Conservation (phyloP, 2,329 filamentous ascomycete species). For the Sclerotinia spermophila region DNA sequence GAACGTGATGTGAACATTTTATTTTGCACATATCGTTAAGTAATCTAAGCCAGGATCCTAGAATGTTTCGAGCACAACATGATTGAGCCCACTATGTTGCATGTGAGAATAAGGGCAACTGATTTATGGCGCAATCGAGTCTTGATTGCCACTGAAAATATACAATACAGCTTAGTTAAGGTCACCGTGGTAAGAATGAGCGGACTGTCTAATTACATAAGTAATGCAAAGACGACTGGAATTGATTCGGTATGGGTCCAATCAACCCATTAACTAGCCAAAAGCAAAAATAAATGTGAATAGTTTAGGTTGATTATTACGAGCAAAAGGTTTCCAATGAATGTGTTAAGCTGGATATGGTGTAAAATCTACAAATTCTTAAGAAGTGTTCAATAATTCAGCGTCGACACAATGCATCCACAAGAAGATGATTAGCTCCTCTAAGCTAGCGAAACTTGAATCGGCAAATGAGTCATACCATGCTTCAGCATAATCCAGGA, state of each 20-base stretch:
- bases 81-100: background rate
- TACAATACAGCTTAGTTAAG: background rate
- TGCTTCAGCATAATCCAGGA: too few relatives aligned
- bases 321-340: rapidly evolving
- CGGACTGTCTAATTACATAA: background rate
- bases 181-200: background rate
- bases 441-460: too few relatives aligned
- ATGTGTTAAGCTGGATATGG: background rate
- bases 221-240: background rate
- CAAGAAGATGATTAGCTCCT: background rate
- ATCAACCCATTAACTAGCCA: background rate
- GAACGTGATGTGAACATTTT: background rate
- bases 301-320: background rate
- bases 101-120: background rate
- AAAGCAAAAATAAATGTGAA: background rate
- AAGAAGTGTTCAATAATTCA: background rate
- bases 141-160: background rate
- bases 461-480: too few relatives aligned
- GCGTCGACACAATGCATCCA: background rate
- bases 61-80: background rate
- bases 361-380: background rate
- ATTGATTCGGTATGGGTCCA: background rate
- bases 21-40: background rate
- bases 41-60: background rate
- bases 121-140: background rate